Evolutionary conservation across 1,284 basidiomycete genomes (phyloP).

Genomic region (Hymenochaete sp.): DNA sequence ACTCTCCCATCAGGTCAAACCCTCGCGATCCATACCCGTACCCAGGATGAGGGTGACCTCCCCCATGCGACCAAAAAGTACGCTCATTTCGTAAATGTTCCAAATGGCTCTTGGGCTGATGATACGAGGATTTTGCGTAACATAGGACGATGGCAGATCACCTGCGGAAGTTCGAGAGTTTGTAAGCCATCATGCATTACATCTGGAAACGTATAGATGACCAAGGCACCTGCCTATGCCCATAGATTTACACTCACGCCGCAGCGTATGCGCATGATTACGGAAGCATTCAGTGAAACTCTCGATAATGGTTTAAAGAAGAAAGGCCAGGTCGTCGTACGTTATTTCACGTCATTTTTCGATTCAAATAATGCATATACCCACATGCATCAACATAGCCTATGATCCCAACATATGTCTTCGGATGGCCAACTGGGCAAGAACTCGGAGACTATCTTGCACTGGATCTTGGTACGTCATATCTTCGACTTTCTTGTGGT

Average conservation of each 20-base stretch:
- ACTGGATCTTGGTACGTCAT: slow-evolving; percentile 73
- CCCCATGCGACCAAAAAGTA: slow-evolving; percentile 85
- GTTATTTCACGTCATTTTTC: slow-evolving; percentile 29
- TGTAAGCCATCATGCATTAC: slow-evolving; percentile 43
- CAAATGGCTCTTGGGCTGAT: slow-evolving; percentile 1
- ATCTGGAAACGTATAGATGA: neutral
- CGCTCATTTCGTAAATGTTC: slow-evolving; percentile 19
- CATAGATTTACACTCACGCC: slow-evolving; percentile 78
- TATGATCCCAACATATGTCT: slow-evolving; percentile 96
- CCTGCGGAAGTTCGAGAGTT: slow-evolving; percentile 76
- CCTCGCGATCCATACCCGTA: slow-evolving; percentile 69
- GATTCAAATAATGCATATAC: slow-evolving; percentile 17
- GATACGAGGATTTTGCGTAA: slow-evolving; percentile 3
- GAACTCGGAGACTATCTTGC: slow-evolving; percentile 91
- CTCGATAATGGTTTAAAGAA: slow-evolving; percentile 84
- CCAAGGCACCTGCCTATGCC: neutral
- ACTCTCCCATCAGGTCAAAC: slow-evolving; percentile 66
- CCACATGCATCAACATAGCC: slow-evolving; percentile 41
- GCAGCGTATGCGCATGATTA: slow-evolving; percentile 95
- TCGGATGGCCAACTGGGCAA: slow-evolving; percentile 90
- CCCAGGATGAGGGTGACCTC: slow-evolving; percentile 71
- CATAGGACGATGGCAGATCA: slow-evolving; percentile 81
- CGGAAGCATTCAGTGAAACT: slow-evolving; percentile 89
- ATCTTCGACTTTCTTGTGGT: neutral
- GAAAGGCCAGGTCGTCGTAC: slow-evolving; percentile 79